These are phyloP conservation scores for Podosphaera xanthii DNA, from an alignment of 2,329 filamentous ascomycete species.

Conservation along the genomic window DNA sequence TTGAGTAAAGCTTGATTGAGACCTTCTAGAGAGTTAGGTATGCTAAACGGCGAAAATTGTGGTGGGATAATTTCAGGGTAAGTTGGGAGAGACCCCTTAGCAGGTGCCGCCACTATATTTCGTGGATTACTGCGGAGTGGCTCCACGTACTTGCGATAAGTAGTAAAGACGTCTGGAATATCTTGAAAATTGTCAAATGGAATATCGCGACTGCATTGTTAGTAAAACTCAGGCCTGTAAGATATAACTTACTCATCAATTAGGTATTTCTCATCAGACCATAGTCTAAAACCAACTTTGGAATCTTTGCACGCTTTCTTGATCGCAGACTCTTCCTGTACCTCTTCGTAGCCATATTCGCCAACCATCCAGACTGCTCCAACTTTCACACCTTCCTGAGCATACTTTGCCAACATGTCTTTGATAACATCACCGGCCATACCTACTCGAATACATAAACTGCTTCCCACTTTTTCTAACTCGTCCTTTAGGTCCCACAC, in stretches of 20 bases:
- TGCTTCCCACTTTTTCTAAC: constrained; percentile 34
- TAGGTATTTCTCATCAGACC: constrained; percentile 56
- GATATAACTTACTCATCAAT: constrained; percentile 45
- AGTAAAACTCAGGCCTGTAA: not conserved
- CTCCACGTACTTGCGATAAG: constrained; percentile 50
- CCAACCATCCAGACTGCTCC: constrained; percentile 51
- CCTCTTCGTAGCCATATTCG: constrained; percentile 48
- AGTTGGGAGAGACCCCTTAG: constrained; percentile 28
- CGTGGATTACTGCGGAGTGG: constrained; percentile 44
- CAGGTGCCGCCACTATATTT: constrained; percentile 28
- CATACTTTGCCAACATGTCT: constrained; percentile 28
- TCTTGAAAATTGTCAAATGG: constrained; percentile 32
- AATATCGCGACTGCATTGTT: constrained; percentile 34
- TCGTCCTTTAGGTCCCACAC: constrained; percentile 48
- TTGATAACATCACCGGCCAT: constrained; percentile 33
- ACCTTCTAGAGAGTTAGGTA: constrained; percentile 30
- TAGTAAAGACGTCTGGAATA: constrained; percentile 53
- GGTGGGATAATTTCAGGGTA: constrained; percentile 31
- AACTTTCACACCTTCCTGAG: constrained; percentile 22
- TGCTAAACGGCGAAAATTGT: constrained; percentile 38
- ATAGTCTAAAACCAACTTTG: constrained; percentile 37
- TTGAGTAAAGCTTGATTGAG: constrained; percentile 30
- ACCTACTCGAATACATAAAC: constrained; percentile 41
- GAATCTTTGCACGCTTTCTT: constrained; percentile 27
- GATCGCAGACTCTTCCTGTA: constrained; percentile 35